Conservation (phyloP, 805 yeast genomes). For the Sporopachydermia lactativora region DNA sequence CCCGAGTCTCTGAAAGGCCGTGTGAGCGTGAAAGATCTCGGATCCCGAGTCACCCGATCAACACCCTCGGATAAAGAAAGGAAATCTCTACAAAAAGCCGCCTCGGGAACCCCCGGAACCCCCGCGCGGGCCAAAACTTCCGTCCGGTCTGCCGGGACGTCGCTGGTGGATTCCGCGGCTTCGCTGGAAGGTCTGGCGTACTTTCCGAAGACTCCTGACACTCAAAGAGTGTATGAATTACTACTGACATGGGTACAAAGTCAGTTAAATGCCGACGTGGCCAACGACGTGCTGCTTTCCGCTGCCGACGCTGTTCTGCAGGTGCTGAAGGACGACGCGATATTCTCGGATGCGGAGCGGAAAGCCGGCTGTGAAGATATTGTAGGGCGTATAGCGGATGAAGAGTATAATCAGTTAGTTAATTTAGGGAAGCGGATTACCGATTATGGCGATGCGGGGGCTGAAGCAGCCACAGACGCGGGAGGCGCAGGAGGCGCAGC, state of each 20-base stretch:
- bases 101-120: slow-evolving; percentile 2
- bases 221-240: slow-evolving; percentile 35
- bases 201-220: slow-evolving; percentile 44
- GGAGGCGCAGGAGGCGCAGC: slow-evolving; percentile 16
- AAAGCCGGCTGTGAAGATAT: slow-evolving; percentile 37
- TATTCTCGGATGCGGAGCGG: slow-evolving; percentile 26
- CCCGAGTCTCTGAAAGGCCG: slow-evolving; percentile 66
- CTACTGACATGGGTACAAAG: slow-evolving; percentile 46
- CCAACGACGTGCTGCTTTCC: slow-evolving; percentile 56
- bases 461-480: slow-evolving; percentile 7
- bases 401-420: slow-evolving; percentile 31
- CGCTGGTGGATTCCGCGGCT: slow-evolving; percentile 21
- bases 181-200: slow-evolving; percentile 39
- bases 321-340: slow-evolving; percentile 32
- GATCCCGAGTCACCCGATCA: slow-evolving; percentile 25
- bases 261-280: slow-evolving; percentile 52
- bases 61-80: slow-evolving; percentile 11
- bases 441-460: slow-evolving; percentile 25
- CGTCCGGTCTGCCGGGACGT: slow-evolving; percentile 9
- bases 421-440: slow-evolving; percentile 32
- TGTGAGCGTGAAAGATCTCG: slow-evolving; percentile 60
- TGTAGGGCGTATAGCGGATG: slow-evolving; percentile 29
- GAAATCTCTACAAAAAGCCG: slow-evolving; percentile 8
- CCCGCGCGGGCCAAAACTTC: too few relatives aligned
- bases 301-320: slow-evolving; percentile 56